These are phyloP conservation scores for Pterocarpus macrocarpus DNA, from an alignment of 306 rosid species.

Conservation along the genomic window DNA sequence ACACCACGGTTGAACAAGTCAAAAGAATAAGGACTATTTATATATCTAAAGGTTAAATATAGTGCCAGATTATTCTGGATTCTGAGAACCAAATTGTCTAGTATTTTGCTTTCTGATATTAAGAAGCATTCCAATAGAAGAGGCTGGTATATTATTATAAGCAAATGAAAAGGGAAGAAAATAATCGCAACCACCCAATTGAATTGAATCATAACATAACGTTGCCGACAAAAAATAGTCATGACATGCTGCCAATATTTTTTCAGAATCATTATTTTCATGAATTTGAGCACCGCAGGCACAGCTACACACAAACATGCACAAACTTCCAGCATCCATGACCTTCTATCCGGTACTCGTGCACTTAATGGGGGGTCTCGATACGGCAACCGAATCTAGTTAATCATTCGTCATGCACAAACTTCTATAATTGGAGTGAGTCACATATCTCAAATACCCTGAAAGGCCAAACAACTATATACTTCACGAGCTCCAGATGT, in stretches of 20 bases:
- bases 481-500: slow-evolving; percentile 47
- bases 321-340: slow-evolving; percentile 23
- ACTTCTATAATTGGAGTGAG: slow-evolving; percentile 52
- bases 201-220: slow-evolving; percentile 36
- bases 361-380: slow-evolving; percentile 35
- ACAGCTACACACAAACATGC: slow-evolving; percentile 38
- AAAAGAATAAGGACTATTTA: too few species aligned
- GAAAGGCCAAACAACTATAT: slow-evolving; percentile 26
- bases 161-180: not conserved
- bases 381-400: slow-evolving; percentile 35
- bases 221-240: not conserved
- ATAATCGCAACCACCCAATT: slow-evolving; percentile 18
- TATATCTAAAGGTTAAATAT: too few species aligned
- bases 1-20: too few species aligned
- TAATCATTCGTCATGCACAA: slow-evolving; percentile 49
- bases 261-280: slow-evolving; percentile 38
- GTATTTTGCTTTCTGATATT: too few species aligned
- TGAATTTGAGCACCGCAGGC: slow-evolving; percentile 28
- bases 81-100: too few species aligned
- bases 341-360: slow-evolving; percentile 2
- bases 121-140: not conserved
- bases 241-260: slow-evolving; percentile 12
- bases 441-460: slow-evolving; percentile 42
- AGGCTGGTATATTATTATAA: not conserved
- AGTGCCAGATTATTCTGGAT: too few species aligned